Conservation (phyloP, 139 green algal species). For the Picochlorum costavermella region DNA sequence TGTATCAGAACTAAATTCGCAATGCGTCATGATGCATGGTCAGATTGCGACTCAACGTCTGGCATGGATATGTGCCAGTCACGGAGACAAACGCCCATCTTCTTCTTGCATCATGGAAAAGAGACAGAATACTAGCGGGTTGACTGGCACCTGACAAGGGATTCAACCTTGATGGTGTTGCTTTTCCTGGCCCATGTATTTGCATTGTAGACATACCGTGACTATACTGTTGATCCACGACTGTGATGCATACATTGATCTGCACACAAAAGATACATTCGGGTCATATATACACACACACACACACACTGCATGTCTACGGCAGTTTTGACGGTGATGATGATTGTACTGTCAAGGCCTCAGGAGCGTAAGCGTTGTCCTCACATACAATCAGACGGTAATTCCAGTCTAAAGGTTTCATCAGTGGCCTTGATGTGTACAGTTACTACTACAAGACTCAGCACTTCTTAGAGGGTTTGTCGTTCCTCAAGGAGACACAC, state of each 20-base stretch:
- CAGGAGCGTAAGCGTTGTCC: conserved; percentile 1
- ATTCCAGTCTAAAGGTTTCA: conserved; percentile 28
- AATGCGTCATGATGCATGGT: background rate
- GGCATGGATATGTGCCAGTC: background rate
- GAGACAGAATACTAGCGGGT: too few relatives aligned
- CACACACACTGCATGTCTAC: too few relatives aligned
- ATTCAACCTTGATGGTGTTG: too few relatives aligned
- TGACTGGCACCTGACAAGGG: too few relatives aligned
- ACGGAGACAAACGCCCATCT: background rate
- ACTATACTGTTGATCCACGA: too few relatives aligned
- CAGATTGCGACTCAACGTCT: conserved; percentile 17
- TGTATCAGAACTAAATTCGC: conserved; percentile 18
- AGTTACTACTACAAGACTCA: conserved; percentile 20
- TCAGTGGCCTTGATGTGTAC: conserved; percentile 3
- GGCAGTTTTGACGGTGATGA: too few relatives aligned
- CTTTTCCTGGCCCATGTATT: too few relatives aligned
- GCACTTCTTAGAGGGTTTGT: conserved; percentile 42
- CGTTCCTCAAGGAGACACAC: conserved; percentile 11
- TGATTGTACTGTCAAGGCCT: background rate
- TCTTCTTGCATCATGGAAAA: too few relatives aligned
- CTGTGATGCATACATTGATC: too few relatives aligned
- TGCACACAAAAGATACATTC: too few relatives aligned
- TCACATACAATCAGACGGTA: conserved; percentile 36
- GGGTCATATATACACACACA: too few relatives aligned
- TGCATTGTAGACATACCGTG: too few relatives aligned